Evolutionary conservation across 352 stramenopile species (phyloP).

Genomic region (Pythium utonaiense): DNA sequence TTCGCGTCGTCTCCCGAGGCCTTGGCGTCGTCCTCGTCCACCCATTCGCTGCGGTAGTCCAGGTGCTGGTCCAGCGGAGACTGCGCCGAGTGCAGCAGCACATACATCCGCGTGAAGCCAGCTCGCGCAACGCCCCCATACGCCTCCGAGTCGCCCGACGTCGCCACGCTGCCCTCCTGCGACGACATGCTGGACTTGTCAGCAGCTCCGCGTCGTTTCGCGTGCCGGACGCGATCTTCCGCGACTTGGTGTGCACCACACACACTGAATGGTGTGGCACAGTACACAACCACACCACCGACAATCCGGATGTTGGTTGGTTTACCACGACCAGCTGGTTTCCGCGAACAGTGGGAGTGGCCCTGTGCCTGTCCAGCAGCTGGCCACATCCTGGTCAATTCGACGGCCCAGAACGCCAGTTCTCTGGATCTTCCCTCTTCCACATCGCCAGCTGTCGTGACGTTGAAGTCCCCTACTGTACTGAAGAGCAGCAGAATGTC

Average conservation of each 20-base stretch:
- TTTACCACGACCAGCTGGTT: background rate
- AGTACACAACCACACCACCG: background rate
- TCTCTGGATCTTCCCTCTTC: background rate
- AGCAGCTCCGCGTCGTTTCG: too few species aligned
- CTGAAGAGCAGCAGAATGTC: too few species aligned
- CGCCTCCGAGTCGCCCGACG: constrained; percentile 53
- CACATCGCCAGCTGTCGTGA: background rate
- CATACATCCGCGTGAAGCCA: constrained; percentile 67
- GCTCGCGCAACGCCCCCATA: constrained; percentile 48
- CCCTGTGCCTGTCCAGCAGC: background rate
- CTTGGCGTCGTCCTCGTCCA: constrained; percentile 7
- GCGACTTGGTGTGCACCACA: too few species aligned
- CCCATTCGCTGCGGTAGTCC: constrained; percentile 27
- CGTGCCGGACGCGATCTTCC: too few species aligned
- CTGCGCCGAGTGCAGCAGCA: constrained; percentile 32
- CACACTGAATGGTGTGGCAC: too few species aligned
- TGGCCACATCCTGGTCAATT: constrained; percentile 1
- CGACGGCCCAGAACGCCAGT: background rate
- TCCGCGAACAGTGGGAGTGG: background rate
- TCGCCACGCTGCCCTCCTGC: constrained; percentile 25
- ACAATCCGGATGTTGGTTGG: background rate
- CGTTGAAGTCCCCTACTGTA: background rate
- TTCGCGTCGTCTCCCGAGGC: background rate
- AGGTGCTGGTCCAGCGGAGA: constrained; percentile 25
- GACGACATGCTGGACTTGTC: constrained; percentile 18